Evolutionary conservation across 768 basidiomycete species (phyloP).

Genomic region (Antrodiella citrinella): DNA sequence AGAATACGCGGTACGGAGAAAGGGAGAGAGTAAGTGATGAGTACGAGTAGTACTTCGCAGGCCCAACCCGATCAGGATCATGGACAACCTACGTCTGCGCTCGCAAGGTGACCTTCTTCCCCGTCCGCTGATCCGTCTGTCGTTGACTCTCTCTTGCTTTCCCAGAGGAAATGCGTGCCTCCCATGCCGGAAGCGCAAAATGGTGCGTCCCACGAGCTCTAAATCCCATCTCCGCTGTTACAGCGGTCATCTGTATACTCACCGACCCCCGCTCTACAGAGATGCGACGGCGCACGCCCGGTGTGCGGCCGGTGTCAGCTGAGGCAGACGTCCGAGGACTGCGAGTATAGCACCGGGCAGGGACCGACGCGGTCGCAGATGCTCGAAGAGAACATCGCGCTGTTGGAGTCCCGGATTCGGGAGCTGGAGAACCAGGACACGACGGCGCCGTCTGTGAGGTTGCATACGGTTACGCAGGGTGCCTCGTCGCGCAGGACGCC

Average conservation of each 20-base stretch:
- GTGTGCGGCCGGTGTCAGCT: slow-evolving; percentile 55
- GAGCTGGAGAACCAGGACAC: slow-evolving; percentile 25
- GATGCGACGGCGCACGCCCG: slow-evolving; percentile 63
- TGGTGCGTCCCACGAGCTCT: slow-evolving; percentile 7
- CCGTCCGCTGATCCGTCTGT: no score
- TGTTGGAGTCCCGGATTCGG: slow-evolving; percentile 47
- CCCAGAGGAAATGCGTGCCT: slow-evolving; percentile 17
- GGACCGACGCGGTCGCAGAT: slow-evolving; percentile 52
- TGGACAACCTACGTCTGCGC: no score
- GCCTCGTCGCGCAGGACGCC: background rate
- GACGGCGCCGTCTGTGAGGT: slow-evolving; percentile 10
- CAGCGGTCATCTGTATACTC: background rate
- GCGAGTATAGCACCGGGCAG: slow-evolving; percentile 62
- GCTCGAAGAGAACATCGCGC: slow-evolving; percentile 53
- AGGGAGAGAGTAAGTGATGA: no score
- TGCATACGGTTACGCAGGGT: slow-evolving; percentile 9
- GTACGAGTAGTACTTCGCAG: no score
- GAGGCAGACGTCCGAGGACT: slow-evolving; percentile 45
- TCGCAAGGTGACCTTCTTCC: no score
- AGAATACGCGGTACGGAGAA: no score
- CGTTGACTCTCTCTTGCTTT: no score
- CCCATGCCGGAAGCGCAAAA: slow-evolving; percentile 17
- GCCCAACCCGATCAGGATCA: no score
- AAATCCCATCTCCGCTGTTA: no score
- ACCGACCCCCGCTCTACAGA: slow-evolving; percentile 27